A percentile compares a stretch with the other conserved stretches of the same genome.
phyloP scores from a whole-genome alignment of 139 green algal genomes.

The Chlorella sp. region DNA sequence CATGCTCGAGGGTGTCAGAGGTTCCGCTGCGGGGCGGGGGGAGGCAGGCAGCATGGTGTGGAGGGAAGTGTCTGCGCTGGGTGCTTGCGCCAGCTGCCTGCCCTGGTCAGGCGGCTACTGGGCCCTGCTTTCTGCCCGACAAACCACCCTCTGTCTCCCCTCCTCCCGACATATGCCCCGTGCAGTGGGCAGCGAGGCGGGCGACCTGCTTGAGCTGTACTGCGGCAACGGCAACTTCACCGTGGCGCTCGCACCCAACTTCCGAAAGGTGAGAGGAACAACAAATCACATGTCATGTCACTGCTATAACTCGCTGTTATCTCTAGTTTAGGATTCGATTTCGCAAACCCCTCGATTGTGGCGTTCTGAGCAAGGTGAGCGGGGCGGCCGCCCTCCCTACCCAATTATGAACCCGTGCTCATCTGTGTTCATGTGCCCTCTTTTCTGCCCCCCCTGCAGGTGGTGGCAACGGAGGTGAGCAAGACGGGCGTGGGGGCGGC shows the following conservation, averaged over 20 bases:
- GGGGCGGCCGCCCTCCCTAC: too few species aligned
- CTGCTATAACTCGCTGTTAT: too few species aligned
- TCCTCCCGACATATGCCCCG: too few species aligned
- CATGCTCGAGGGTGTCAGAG: background rate
- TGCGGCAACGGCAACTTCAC: slow-evolving; percentile 98
- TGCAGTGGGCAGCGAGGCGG: slow-evolving; percentile 22
- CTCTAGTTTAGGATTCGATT: too few species aligned
- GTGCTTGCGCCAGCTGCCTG: too few species aligned
- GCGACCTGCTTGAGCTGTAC: slow-evolving; percentile 90
- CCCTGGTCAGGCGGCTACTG: background rate
- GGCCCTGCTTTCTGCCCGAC: background rate
- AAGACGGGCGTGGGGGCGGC: slow-evolving; percentile 84
- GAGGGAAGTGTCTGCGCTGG: background rate
- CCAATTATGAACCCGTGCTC: too few species aligned
- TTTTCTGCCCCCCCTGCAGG: slow-evolving; percentile 34
- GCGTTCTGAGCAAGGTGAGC: background rate
- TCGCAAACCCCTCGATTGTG: too few species aligned
- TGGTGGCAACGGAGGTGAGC: slow-evolving; percentile 92
- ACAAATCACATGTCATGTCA: too few species aligned
- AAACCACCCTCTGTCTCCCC: background rate
- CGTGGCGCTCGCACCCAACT: slow-evolving; percentile 84
- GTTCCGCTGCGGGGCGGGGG: too few species aligned
- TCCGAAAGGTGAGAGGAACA: slow-evolving; percentile 54
- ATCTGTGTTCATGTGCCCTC: background rate
- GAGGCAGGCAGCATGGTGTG: background rate